Conservation (phyloP, 768 basidiomycete genomes). For the Polyporus arcularius region DNA sequence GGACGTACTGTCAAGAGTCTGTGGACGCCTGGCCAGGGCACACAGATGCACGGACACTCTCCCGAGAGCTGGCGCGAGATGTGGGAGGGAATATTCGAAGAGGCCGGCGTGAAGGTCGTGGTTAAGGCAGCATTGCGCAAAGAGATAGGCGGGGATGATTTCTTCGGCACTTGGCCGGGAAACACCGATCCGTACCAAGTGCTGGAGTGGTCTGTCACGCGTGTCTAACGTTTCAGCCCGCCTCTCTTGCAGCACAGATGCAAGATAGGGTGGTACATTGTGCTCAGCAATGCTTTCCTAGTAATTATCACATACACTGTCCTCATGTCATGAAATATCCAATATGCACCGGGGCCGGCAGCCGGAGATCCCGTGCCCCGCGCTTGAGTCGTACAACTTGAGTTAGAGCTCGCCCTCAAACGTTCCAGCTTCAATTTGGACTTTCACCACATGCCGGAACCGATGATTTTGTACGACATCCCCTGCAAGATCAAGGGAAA, state of each 20-base stretch:
- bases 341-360: no score
- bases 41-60: conserved; percentile 35
- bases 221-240: neutral
- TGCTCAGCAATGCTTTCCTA: no score
- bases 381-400: no score
- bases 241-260: no score
- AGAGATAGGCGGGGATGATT: neutral
- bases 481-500: conserved; percentile 5
- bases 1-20: conserved; percentile 35
- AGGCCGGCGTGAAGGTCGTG: conserved; percentile 34
- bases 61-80: conserved; percentile 39
- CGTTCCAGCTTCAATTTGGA: no score
- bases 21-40: neutral
- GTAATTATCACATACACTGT: no score
- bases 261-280: no score
- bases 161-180: neutral
- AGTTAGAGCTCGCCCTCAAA: no score
- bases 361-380: no score
- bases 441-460: neutral
- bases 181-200: neutral
- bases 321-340: no score
- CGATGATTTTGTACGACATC: conserved; percentile 25
- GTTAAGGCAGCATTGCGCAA: conserved; percentile 1
- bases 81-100: conserved; percentile 39
- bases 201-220: conserved; percentile 2